Evolutionary conservation across 495 filamentous ascomycete species (phyloP).

Genomic region (Aspergillus mulundensis): DNA sequence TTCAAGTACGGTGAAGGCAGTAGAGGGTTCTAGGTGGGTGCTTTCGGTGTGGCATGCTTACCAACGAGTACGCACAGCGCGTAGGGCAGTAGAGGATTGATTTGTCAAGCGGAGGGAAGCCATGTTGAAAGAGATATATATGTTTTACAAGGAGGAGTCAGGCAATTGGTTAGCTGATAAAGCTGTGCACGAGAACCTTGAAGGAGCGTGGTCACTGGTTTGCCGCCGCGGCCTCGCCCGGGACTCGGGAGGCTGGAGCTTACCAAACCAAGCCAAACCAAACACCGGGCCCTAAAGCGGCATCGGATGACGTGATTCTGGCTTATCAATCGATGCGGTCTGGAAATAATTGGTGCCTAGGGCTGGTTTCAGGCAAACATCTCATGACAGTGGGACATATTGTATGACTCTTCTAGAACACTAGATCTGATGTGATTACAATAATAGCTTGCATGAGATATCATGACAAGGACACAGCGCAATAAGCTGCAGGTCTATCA

Average conservation of each 20-base stretch:
- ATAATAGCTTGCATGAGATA: slow-evolving; percentile 3
- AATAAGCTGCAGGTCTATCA: slow-evolving; percentile 23
- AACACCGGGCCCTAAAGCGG: slow-evolving; percentile 16
- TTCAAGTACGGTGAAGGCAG: not conserved
- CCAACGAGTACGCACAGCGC: slow-evolving; percentile 15
- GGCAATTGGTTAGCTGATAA: slow-evolving; percentile 7
- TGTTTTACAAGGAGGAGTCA: slow-evolving; percentile 2
- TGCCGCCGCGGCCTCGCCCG: not conserved
- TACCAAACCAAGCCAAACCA: not conserved
- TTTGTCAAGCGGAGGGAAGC: slow-evolving; percentile 18
- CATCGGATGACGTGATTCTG: slow-evolving; percentile 23
- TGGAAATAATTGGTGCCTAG: no score
- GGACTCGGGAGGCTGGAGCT: not conserved
- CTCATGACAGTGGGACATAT: no score
- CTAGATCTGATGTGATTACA: slow-evolving; percentile 3
- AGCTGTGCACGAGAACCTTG: not conserved
- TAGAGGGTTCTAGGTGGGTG: not conserved
- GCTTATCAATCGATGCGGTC: slow-evolving; percentile 27
- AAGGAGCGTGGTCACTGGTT: not conserved
- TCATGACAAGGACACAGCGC: not conserved
- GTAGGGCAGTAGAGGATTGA: slow-evolving; percentile 11
- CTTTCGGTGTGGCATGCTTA: slow-evolving; percentile 12
- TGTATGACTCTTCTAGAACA: no score
- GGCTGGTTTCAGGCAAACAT: no score
- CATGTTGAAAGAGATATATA: slow-evolving; percentile 10